Evolutionary conservation across 176 grass and related monocot species (phyloP).

Genomic region (Carex kokanica): DNA sequence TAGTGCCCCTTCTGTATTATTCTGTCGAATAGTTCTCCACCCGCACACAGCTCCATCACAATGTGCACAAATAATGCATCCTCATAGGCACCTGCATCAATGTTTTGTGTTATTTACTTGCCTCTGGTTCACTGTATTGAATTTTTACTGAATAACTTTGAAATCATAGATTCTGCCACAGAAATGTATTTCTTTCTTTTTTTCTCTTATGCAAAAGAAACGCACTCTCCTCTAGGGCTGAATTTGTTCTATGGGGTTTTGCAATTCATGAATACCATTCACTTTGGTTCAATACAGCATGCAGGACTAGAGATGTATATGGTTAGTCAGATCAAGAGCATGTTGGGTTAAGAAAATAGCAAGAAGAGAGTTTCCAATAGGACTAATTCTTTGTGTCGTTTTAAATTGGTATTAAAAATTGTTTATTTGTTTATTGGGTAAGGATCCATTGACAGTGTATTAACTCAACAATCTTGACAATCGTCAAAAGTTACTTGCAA

Average conservation of each 20-base stretch:
- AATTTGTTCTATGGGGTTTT: neutral
- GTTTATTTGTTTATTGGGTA: neutral
- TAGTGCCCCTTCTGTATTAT: constrained; percentile 96
- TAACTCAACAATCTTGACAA: neutral
- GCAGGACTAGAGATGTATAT: neutral
- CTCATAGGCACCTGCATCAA: constrained; percentile 62
- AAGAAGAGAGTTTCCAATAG: neutral
- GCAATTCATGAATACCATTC: neutral
- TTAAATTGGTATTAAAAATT: neutral
- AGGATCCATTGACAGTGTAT: neutral
- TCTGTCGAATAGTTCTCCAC: constrained; percentile 90
- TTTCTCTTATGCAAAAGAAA: neutral
- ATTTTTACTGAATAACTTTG: neutral
- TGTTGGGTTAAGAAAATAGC: neutral
- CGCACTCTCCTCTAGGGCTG: neutral
- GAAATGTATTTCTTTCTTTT: neutral
- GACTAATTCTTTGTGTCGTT: neutral
- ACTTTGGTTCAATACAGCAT: neutral
- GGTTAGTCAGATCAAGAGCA: neutral
- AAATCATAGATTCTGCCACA: neutral
- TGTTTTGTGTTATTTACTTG: neutral
- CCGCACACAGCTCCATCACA: constrained; percentile 95
- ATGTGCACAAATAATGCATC: constrained; percentile 93
- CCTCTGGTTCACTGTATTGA: neutral
- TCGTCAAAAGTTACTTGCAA: neutral